Evolutionary conservation across 1,284 basidiomycete genomes (phyloP).

Genomic region (Uromyces viciae-fabae): DNA sequence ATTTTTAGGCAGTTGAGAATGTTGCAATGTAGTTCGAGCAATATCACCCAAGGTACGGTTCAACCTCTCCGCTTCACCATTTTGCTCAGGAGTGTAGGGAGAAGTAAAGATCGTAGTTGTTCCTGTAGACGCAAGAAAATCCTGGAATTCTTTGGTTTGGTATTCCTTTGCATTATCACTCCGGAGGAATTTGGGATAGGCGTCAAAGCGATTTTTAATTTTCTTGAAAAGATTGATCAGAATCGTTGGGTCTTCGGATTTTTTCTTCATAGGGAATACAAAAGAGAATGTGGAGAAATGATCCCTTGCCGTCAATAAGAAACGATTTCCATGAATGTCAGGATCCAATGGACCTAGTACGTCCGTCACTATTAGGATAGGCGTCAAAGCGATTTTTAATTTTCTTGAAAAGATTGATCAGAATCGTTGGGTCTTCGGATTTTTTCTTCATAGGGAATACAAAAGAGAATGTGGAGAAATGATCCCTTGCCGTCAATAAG

Average conservation of each 20-base stretch:
- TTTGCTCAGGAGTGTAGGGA: conserved; percentile 15
- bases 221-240: background rate
- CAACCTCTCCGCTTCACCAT: conserved; percentile 10
- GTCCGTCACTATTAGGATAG: background rate
- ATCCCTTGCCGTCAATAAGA: background rate
- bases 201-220: background rate
- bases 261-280: background rate
- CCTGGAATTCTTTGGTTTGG: background rate
- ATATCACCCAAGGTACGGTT: conserved; percentile 21
- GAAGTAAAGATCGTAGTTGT: background rate
- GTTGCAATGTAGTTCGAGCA: background rate
- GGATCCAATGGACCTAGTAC: background rate
- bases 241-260: background rate
- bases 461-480: background rate
- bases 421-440: background rate
- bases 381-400: background rate
- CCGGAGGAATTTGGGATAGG: background rate
- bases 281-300: background rate
- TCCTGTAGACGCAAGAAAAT: background rate
- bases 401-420: background rate
- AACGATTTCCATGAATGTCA: background rate
- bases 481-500: background rate
- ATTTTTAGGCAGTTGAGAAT: background rate
- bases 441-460: background rate
- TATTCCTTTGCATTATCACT: background rate